These are phyloP conservation scores for Hyaloscypha hepaticicola DNA, from an alignment of 495 filamentous ascomycete genomes.

Conservation along the genomic window DNA sequence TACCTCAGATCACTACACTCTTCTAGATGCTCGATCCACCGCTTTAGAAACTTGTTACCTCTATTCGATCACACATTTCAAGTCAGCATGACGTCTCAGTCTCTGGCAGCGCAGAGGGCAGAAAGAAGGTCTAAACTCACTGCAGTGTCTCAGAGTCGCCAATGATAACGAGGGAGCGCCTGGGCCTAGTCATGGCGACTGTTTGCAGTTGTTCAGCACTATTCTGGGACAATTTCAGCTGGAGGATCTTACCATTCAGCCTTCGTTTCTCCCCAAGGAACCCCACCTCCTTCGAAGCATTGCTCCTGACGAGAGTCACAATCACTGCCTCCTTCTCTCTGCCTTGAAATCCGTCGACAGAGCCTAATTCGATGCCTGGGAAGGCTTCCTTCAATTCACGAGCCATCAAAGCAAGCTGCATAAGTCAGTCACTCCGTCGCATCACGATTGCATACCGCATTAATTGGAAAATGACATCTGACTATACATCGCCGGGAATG, in stretches of 20 bases:
- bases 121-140: constrained; percentile 29
- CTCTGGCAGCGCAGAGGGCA: constrained; percentile 1
- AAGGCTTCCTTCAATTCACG: constrained; percentile 73
- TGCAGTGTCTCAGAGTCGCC: constrained; percentile 81
- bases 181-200: constrained; percentile 96
- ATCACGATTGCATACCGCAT: constrained; percentile 1
- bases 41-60: constrained; percentile 76
- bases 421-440: not conserved
- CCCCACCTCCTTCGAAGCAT: constrained; percentile 80
- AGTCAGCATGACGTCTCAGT: constrained; percentile 25
- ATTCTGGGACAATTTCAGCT: not conserved
- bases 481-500: not conserved
- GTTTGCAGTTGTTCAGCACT: constrained; percentile 13
- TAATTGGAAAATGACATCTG: not conserved
- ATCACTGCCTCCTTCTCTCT: constrained; percentile 96
- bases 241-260: constrained; percentile 66
- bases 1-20: constrained; percentile 83
- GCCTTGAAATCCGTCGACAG: constrained; percentile 96
- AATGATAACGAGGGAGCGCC: constrained; percentile 84
- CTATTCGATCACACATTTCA: constrained; percentile 42
- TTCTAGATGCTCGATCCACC: constrained; percentile 88
- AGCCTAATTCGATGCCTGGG: constrained; percentile 84
- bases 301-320: constrained; percentile 87
- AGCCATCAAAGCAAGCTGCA: constrained; percentile 69
- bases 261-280: constrained; percentile 92